Evolutionary conservation across 345 rosid species (phyloP), one percentile per base, ranked within the genome.

Genomic region (Citrus sinensis): DNA sequence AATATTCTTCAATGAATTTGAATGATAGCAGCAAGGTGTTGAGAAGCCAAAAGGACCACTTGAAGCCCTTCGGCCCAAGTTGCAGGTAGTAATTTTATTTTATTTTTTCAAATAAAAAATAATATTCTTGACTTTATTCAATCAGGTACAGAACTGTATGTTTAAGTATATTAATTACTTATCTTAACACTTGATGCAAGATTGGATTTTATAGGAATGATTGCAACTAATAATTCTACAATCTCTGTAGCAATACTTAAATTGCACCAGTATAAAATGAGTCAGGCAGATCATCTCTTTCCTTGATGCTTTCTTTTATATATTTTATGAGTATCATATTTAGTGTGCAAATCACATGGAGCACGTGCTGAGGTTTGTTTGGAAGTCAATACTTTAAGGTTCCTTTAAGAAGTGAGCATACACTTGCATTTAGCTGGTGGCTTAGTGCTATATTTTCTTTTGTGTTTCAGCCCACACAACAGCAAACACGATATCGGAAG

Each of bases 41-140:
- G 92, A 87, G 67, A 96, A 96, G 86, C 99, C 99, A 46, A 96
- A 96, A 89, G 99, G 99, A 86, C 98, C 99, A 9, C 95, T 96
- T 2, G 95, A 96, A 90, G 99, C 98, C 65, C 98, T 96, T 80
- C 98, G 99, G 80, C 99, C 99, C 54, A 96, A 96, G 85, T 88
- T 96, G 79, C 98, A 94, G 98, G 98, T 97, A 84, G 66, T 35
- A 67, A 10, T 78, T 74, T 24, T 68, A 34, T 42, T 2, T 42
- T 70, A 71, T 27, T 56, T 42, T 19, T 59, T 6, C 10, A 9
- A 14, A 6, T 32, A 10, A 6, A 5, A 58, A 2, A 58, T 37
- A 51, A 34, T 49, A 19, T 74, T 63, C 55, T 37, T 46, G 56
- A 19, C 4, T 25, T 42, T 42, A 37, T 17, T 16, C 46, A 49